Evolutionary conservation across 169 alveolate species (phyloP).

Genomic region (Plasmodium falciparum): DNA sequence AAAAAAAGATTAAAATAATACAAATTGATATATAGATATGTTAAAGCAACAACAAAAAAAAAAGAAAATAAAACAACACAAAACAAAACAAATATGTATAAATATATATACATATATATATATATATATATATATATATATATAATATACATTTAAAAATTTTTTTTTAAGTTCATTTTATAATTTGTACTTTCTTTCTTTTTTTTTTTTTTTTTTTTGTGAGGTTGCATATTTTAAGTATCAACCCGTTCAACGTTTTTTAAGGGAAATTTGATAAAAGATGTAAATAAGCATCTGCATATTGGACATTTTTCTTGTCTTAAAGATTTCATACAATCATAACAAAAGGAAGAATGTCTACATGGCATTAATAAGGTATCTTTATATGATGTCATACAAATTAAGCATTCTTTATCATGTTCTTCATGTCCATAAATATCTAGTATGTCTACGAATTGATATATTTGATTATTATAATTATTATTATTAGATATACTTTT

Average conservation of each 20-base stretch:
- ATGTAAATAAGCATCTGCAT: constrained; percentile 78
- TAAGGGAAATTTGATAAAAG: constrained; percentile 50
- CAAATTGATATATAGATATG: too few relatives aligned
- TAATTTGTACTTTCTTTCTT: too few relatives aligned
- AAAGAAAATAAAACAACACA: background rate
- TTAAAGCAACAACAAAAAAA: constrained; percentile 55
- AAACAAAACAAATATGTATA: background rate
- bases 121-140: constrained; percentile 5
- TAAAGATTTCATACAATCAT: constrained; percentile 80
- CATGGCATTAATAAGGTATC: constrained; percentile 86
- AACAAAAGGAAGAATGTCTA: constrained; percentile 86
- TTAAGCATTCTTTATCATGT: constrained; percentile 83
- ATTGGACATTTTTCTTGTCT: constrained; percentile 86
- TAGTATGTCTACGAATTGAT: constrained; percentile 35
- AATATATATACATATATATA: background rate
- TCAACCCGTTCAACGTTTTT: constrained; percentile 22
- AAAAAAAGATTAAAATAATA: too few relatives aligned
- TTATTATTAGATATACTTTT: constrained; percentile 2
- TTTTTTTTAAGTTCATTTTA: background rate
- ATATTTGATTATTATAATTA: constrained; percentile 4
- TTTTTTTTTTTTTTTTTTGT: too few relatives aligned
- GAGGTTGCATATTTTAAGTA: background rate
- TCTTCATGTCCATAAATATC: constrained; percentile 74
- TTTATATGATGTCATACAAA: constrained; percentile 82
- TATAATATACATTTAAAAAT: background rate